Evolutionary conservation across 176 grass and related monocot genomes (phyloP).

Genomic region (Aegilops sharonensis): DNA sequence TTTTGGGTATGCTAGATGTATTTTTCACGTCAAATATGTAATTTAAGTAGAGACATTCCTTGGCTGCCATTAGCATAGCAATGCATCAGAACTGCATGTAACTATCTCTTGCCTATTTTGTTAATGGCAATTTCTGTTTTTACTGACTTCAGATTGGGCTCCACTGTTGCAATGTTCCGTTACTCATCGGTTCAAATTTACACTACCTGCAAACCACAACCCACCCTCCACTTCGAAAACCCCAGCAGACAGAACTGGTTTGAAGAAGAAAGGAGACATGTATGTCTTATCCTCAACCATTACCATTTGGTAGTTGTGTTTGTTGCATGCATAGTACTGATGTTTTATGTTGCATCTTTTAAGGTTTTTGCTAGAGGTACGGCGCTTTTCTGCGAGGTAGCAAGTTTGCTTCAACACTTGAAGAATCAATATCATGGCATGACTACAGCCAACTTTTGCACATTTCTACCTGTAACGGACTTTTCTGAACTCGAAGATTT

Average conservation of each 20-base stretch:
- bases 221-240: constrained; percentile 68
- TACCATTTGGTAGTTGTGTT: constrained; percentile 22
- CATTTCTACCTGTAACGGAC: constrained; percentile 48
- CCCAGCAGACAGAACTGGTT: constrained; percentile 70
- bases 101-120: neutral
- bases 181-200: constrained; percentile 94
- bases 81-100: neutral
- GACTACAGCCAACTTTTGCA: constrained; percentile 24
- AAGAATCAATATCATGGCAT: constrained; percentile 52
- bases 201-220: constrained; percentile 81
- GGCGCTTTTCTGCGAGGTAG: constrained; percentile 63
- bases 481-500: constrained; percentile 69
- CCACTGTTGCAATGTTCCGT: constrained; percentile 89
- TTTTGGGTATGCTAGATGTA: constrained; percentile 77
- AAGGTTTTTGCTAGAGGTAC: constrained; percentile 71
- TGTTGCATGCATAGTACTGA: constrained; percentile 5
- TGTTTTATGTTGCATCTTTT: constrained; percentile 42
- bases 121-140: neutral
- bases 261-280: constrained; percentile 58
- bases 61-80: neutral
- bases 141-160: constrained; percentile 72
- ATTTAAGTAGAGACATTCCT: constrained; percentile 14
- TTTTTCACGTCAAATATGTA: neutral
- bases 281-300: constrained; percentile 40
- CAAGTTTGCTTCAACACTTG: constrained; percentile 54